Base-by-base conservation (phyloP, 352 stramenopile genomes). In the Lagenidium giganteum region DNA sequence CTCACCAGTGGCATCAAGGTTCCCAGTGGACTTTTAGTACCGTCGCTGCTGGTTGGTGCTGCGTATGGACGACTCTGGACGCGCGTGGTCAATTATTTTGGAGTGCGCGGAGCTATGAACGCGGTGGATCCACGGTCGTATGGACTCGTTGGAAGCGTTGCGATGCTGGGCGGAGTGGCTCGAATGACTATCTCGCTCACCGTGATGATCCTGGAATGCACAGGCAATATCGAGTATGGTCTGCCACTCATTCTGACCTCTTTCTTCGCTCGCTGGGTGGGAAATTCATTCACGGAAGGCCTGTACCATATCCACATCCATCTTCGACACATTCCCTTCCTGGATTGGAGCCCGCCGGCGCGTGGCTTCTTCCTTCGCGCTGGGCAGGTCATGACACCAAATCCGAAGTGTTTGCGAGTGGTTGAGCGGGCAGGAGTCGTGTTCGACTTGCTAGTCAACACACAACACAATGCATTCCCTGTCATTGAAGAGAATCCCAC, bases 291-390 rank as follows among this genome's bases (percentile, higher is more conserved):
- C 64, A 99, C 98, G 61, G 93, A 99, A 64, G 95, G 95, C 16
- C 86, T 99, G 31, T 99, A 99, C 73, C 96, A 99, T 61, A 98
- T 98, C 47, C 94, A 99, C 52, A 99, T 99, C 54, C 84, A 98
- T 42, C 64, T 98, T 17, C 96, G 73, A 7, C 74, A 75, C 29
- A 64, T 82, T 9, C 80, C 80, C 16, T 93, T 93, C 45, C 51
- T 93, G 9, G 80, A 93, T 41, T 89, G 75, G 74, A 73, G 85
- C 29, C 74, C 80, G 23, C 70, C 80, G 30, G 37, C 87, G 20
- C 64, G 66, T 20, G 75, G 80, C 7, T 70, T 64, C 0, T 88
- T 83, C 45, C 48, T 93, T 34, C 67, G 79, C 21, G 86, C 85
- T 2, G 87, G 89, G 48, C 87, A 98, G 67, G 93, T 98, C 42